Conservation (phyloP, 805 yeast genomes). For the Wickerhamiella sorbophila region DNA sequence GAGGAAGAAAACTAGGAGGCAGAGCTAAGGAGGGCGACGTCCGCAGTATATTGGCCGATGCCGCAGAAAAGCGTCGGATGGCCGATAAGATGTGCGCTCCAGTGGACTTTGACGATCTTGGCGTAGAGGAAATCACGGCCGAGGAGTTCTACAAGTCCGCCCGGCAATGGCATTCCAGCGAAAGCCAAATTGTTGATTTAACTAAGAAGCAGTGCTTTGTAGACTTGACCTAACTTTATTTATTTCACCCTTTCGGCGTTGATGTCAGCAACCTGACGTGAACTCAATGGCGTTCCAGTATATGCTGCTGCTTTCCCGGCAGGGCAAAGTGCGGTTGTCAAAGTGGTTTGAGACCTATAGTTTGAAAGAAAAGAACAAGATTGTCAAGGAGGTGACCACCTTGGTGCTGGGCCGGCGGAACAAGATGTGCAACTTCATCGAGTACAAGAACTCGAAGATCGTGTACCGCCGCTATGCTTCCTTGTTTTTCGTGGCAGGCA, state of each 20-base stretch:
- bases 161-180: not conserved
- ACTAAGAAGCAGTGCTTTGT: not conserved
- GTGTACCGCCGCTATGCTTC: conserved; percentile 91
- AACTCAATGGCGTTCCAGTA: conserved; percentile 58
- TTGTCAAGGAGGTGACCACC: conserved; percentile 75
- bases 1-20: conserved; percentile 28
- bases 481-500: conserved; percentile 75
- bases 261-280: not conserved
- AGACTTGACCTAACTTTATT: not conserved
- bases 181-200: not conserved
- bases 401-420: conserved; percentile 72
- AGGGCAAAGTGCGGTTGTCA: conserved; percentile 84
- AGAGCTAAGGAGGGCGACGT: conserved; percentile 29
- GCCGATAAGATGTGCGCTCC: conserved; percentile 16
- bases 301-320: conserved; percentile 71
- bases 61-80: conserved; percentile 42
- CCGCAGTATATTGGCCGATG: conserved; percentile 29
- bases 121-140: conserved; percentile 4
- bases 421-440: conserved; percentile 90
- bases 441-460: conserved; percentile 69
- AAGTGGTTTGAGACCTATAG: conserved; percentile 83
- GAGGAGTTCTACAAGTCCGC: conserved; percentile 1
- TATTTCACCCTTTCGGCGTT: not conserved
- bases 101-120: conserved; percentile 4
- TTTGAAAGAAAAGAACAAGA: conserved; percentile 74